Evolutionary conservation across 2,329 filamentous ascomycete genomes (phyloP).

Genomic region (Zymoseptoria brevis): DNA sequence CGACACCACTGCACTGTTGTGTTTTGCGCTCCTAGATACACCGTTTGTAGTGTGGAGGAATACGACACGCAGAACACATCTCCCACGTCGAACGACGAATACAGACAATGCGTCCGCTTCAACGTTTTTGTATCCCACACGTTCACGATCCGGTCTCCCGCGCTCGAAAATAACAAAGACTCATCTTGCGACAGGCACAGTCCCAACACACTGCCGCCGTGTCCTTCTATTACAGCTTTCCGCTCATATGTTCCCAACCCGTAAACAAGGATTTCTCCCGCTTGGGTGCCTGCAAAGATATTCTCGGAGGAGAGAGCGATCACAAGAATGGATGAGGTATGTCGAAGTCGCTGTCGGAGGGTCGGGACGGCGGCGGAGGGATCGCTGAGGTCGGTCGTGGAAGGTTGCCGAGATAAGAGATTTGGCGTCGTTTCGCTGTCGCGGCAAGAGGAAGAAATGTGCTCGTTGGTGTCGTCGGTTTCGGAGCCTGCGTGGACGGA

Average conservation of each 20-base stretch:
- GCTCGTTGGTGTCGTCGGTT: background rate
- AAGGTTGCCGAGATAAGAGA: background rate
- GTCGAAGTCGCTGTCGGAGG: conserved; percentile 65
- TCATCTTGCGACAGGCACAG: conserved; percentile 71
- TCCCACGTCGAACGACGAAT: conserved; percentile 87
- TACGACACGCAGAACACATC: conserved; percentile 95
- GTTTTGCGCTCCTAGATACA: conserved; percentile 91
- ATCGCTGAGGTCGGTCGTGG: conserved; percentile 10
- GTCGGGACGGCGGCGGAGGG: conserved; percentile 42
- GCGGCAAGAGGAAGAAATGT: background rate
- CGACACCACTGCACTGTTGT: conserved; percentile 90
- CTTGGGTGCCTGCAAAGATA: conserved; percentile 87
- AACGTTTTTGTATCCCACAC: conserved; percentile 80
- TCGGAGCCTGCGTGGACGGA: background rate
- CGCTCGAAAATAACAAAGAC: conserved; percentile 78
- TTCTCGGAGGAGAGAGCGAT: conserved; percentile 71
- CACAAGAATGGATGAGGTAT: conserved; percentile 72
- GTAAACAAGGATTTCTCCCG: conserved; percentile 87
- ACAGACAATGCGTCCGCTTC: conserved; percentile 75
- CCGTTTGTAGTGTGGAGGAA: conserved; percentile 66
- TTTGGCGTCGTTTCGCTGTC: background rate
- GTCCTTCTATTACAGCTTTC: conserved; percentile 70
- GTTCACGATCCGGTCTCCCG: conserved; percentile 87
- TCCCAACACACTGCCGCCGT: conserved; percentile 83
- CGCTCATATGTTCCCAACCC: conserved; percentile 81